Conservation (phyloP, 805 yeast genomes). For the Ogataea nakhonphanomensis region DNA sequence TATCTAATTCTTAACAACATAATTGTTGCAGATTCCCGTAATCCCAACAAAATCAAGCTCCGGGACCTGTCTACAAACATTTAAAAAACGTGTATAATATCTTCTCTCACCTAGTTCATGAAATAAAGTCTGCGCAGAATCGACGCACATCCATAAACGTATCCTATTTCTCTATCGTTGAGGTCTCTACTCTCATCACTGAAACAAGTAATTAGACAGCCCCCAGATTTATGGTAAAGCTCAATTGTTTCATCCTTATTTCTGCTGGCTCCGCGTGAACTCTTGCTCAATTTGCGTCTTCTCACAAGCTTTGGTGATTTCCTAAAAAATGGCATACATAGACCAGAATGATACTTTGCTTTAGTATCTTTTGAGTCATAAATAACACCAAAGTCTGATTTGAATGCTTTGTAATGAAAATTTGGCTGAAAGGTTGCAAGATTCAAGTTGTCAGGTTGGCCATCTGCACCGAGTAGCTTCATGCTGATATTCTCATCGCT, state of each 20-base stretch:
- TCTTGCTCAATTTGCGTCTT: constrained; percentile 22
- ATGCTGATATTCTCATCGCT: constrained; percentile 42
- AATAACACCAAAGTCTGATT: constrained; percentile 50
- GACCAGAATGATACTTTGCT: constrained; percentile 43
- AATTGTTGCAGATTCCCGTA: constrained; percentile 26
- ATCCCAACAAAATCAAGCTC: constrained; percentile 28
- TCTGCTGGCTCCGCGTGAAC: constrained; percentile 6
- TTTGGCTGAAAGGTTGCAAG: constrained; percentile 22
- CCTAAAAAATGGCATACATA: constrained; percentile 51
- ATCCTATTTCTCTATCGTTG: constrained; percentile 39
- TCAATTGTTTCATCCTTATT: constrained; percentile 33
- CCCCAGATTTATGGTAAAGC: constrained; percentile 48
- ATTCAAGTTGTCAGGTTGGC: constrained; percentile 24
- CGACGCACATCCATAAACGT: constrained; percentile 44
- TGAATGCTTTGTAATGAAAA: constrained; percentile 43
- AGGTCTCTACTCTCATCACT: constrained; percentile 32
- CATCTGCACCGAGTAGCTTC: constrained; percentile 45
- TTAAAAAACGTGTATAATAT: constrained; percentile 13
- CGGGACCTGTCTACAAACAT: constrained; percentile 22
- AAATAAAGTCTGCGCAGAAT: constrained; percentile 47
- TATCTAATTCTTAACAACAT: constrained; percentile 29
- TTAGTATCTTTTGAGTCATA: constrained; percentile 33
- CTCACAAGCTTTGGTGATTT: constrained; percentile 43
- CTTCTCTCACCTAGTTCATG: constrained; percentile 19
- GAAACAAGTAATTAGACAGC: constrained; percentile 48